A percentile compares a stretch with the other conserved stretches of the same genome.
Evolutionary conservation across 352 stramenopile species (phyloP).

Genomic region (Lagenidium sp.): DNA sequence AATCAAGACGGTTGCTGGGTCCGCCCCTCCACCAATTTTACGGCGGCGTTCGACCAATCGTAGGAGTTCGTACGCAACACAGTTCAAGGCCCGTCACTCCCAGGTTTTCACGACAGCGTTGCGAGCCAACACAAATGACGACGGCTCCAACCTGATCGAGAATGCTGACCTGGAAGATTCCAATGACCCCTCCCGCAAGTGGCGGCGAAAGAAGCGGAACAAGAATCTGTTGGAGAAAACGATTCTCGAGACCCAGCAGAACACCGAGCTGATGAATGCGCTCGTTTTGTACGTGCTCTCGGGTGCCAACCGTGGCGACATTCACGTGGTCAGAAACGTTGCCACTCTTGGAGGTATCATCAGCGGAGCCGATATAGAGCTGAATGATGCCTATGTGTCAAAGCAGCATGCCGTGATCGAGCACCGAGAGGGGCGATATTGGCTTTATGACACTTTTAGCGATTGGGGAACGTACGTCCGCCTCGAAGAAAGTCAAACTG

Average conservation of each 20-base stretch:
- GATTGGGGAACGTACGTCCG: slow-evolving; percentile 72
- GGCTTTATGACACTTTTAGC: slow-evolving; percentile 59
- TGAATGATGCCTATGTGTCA: slow-evolving; percentile 63
- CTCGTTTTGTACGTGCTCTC: slow-evolving; percentile 77
- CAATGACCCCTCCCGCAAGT: slow-evolving; percentile 32
- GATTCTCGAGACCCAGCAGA: slow-evolving; percentile 41
- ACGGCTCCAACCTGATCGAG: slow-evolving; percentile 15
- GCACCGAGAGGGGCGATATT: slow-evolving; percentile 61
- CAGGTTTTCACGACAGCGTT: slow-evolving; percentile 20
- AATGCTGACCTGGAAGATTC: slow-evolving; percentile 24
- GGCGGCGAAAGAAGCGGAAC: slow-evolving; percentile 74
- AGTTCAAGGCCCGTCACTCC: slow-evolving; percentile 20
- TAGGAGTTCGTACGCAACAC: slow-evolving; percentile 7
- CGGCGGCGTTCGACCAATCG: slow-evolving; percentile 11
- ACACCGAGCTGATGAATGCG: slow-evolving; percentile 34
- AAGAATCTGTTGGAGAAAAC: slow-evolving; percentile 52
- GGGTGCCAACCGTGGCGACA: slow-evolving; percentile 60
- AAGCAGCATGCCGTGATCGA: slow-evolving; percentile 52
- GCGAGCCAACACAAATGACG: slow-evolving; percentile 7
- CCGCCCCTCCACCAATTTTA: neutral
- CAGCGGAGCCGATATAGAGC: slow-evolving; percentile 53
- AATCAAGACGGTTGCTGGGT: slow-evolving; percentile 3
- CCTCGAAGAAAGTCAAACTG: slow-evolving; percentile 54
- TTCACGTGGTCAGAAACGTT: slow-evolving; percentile 64
- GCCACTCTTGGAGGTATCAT: slow-evolving; percentile 39